Evolutionary conservation across 164 flowering plant genomes (phyloP).

Genomic region (Liquidambar formosana): DNA sequence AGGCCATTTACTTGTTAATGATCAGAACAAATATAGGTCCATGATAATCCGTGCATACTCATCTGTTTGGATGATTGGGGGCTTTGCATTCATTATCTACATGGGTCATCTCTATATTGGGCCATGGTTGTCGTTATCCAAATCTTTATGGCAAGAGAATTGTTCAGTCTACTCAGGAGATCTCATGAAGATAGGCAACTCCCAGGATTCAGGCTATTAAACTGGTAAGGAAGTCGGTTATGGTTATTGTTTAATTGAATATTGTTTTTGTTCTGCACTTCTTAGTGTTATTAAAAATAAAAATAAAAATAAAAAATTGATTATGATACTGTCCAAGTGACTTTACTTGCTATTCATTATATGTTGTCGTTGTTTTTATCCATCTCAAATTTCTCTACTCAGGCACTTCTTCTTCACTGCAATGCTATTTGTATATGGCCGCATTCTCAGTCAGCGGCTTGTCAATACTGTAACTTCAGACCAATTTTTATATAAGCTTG

Average conservation of each 20-base stretch:
- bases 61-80: conserved; percentile 91
- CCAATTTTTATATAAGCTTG: conserved; percentile 65
- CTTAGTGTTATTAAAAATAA: background rate
- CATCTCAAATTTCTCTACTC: conserved; percentile 15
- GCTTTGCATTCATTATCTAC: conserved; percentile 74
- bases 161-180: conserved; percentile 78
- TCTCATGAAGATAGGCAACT: conserved; percentile 82
- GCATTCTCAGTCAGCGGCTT: conserved; percentile 82
- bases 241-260: background rate
- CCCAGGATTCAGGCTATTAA: conserved; percentile 89
- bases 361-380: background rate
- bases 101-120: conserved; percentile 97
- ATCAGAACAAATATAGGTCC: conserved; percentile 78
- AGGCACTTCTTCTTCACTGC: conserved; percentile 99
- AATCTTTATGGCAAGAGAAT: conserved; percentile 88
- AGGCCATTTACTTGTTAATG: conserved; percentile 67
- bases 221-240: conserved; percentile 56
- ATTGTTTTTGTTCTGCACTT: background rate
- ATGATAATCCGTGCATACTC: conserved; percentile 79
- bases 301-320: background rate
- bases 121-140: conserved; percentile 95
- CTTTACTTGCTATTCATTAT: background rate
- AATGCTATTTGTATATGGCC: conserved; percentile 92
- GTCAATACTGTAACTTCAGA: conserved; percentile 86
- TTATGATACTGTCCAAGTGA: background rate